Evolutionary conservation across 2,329 filamentous ascomycete genomes (phyloP).

Genomic region (Lecanicillium sp.): DNA sequence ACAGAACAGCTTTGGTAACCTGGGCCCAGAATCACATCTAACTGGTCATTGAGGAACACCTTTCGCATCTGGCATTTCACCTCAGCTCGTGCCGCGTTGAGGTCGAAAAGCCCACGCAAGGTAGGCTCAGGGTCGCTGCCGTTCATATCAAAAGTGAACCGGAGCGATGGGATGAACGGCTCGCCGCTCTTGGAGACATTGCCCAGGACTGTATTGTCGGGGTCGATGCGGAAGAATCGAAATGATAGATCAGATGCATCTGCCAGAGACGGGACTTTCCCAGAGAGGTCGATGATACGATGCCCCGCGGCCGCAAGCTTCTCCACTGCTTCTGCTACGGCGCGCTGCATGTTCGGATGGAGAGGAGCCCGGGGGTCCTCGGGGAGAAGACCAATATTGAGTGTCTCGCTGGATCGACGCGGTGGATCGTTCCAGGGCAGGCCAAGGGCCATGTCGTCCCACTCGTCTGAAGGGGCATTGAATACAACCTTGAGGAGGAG

Average conservation of each 20-base stretch:
- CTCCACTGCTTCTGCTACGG: conserved; percentile 30
- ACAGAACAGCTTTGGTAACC: conserved; percentile 41
- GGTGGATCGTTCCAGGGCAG: conserved; percentile 35
- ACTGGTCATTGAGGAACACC: conserved; percentile 28
- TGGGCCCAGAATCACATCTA: conserved; percentile 42
- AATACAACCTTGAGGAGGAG: conserved; percentile 33
- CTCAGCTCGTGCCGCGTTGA: conserved; percentile 14
- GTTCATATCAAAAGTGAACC: too few relatives aligned
- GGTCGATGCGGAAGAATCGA: conserved; percentile 4
- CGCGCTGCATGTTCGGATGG: conserved; percentile 39
- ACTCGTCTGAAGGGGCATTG: conserved; percentile 30
- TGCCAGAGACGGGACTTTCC: conserved; percentile 9
- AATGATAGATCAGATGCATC: conserved; percentile 5
- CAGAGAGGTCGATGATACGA: conserved; percentile 4
- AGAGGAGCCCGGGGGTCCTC: conserved; percentile 39
- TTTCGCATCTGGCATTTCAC: conserved; percentile 31
- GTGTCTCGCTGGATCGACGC: conserved; percentile 1
- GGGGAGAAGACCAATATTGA: conserved; percentile 40
- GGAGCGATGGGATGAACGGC: too few relatives aligned
- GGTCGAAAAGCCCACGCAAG: conserved; percentile 25
- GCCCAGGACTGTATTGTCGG: too few relatives aligned
- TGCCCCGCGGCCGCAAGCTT: conserved; percentile 35
- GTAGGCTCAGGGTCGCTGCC: conserved; percentile 11
- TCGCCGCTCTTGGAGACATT: too few relatives aligned
- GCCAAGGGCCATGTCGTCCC: conserved; percentile 31